These are phyloP conservation scores for Populus nigra DNA, from an alignment of 345 rosid genomes.

Conservation along the genomic window DNA sequence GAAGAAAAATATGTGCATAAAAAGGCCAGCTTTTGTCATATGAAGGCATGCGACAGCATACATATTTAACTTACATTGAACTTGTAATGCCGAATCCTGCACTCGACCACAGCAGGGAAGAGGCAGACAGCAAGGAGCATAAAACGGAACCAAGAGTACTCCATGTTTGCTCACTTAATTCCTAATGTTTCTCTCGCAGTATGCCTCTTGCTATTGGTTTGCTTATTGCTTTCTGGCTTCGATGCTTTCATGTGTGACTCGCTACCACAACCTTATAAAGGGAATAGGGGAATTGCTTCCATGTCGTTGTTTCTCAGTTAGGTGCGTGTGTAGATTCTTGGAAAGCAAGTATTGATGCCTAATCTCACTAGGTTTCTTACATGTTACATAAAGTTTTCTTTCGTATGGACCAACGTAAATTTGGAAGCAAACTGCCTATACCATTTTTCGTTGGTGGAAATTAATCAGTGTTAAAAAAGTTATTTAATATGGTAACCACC, in stretches of 20 bases:
- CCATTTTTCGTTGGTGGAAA: conserved; percentile 10
- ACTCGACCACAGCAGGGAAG: conserved; percentile 31
- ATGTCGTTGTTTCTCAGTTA: conserved; percentile 60
- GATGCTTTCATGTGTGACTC: conserved; percentile 31
- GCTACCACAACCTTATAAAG: conserved; percentile 51
- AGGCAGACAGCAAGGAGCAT: conserved; percentile 22
- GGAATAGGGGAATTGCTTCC: conserved; percentile 32
- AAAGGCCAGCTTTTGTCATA: not conserved
- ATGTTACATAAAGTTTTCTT: conserved; percentile 36
- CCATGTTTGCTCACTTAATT: conserved; percentile 20
- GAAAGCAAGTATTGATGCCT: conserved; percentile 38
- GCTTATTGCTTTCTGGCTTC: not conserved
- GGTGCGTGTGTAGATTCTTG: conserved; percentile 55
- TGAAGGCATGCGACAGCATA: not conserved
- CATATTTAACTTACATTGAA: conserved; percentile 31
- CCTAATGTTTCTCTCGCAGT: not conserved
- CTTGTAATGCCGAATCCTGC: conserved; percentile 37
- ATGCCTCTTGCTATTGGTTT: conserved; percentile 13
- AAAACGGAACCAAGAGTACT: conserved; percentile 13
- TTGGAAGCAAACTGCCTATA: not conserved
- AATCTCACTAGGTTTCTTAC: conserved; percentile 29
- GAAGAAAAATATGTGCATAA: too few species aligned
- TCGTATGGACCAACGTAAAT: not conserved
- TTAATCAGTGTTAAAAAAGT: not conserved
- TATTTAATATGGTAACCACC: not conserved